Evolutionary conservation across 225 moss, liverwort and hornwort genomes (phyloP).

Genomic region (Lunularia cruciata): DNA sequence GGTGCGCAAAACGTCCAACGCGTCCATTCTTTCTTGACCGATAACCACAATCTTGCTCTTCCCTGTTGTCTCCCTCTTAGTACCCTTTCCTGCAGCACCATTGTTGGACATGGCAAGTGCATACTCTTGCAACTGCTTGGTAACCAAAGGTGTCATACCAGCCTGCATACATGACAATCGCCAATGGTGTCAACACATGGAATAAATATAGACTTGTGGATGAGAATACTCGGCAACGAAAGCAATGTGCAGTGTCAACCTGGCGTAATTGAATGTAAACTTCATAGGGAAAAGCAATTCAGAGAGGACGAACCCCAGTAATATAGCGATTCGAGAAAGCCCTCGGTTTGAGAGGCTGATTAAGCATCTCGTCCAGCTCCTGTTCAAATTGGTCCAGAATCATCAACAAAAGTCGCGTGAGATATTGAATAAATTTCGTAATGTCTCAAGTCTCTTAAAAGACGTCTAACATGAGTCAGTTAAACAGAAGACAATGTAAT

Average conservation of each 20-base stretch:
- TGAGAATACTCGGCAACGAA: no score
- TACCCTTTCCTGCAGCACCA: conserved; percentile 30
- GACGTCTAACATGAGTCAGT: no score
- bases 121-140: conserved; percentile 77
- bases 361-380: conserved; percentile 72
- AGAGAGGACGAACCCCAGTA: conserved; percentile 55
- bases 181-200: neutral
- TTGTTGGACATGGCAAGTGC: conserved; percentile 43
- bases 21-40: conserved; percentile 80
- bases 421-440: no score
- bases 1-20: conserved; percentile 73
- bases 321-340: conserved; percentile 87
- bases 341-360: conserved; percentile 80
- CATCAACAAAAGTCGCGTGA: no score
- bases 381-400: conserved; percentile 28
- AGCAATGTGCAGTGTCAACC: no score
- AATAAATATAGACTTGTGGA: no score
- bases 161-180: conserved; percentile 48
- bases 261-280: no score
- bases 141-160: conserved; percentile 76
- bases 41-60: conserved; percentile 68
- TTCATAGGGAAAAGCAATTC: neutral
- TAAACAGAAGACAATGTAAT: no score
- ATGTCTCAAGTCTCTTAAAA: no score
- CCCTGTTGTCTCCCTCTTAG: conserved; percentile 23